Percentiles rank a stretch among this genome's conserved stretches.
Conservation (phyloP, 139 green algal genomes). For the Closterium sp. region DNA sequence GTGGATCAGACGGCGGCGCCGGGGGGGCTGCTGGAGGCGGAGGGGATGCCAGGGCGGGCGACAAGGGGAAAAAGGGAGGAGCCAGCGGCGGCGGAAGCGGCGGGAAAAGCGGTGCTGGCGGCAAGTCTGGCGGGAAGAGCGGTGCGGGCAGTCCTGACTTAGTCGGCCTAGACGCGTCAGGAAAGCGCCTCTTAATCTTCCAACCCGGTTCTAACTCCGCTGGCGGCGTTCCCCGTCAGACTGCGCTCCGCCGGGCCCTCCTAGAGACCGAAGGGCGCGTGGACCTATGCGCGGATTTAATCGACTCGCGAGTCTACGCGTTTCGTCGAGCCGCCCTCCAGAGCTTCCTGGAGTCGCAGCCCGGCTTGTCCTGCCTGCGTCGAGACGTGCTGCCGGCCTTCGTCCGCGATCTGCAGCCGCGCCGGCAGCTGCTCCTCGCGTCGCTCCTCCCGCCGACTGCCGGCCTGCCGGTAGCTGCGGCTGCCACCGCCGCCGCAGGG, state of each 20-base stretch:
- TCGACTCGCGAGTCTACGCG: background rate
- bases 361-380: background rate
- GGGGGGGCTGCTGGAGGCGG: background rate
- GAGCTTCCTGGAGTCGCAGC: background rate
- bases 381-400: constrained; percentile 10
- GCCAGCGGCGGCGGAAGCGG: background rate
- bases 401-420: background rate
- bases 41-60: background rate
- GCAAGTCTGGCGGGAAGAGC: background rate
- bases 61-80: background rate
- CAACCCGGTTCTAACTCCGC: background rate
- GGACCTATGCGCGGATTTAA: background rate
- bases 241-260: background rate
- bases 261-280: background rate
- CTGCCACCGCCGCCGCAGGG: background rate
- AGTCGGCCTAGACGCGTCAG: background rate
- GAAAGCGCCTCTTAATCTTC: background rate
- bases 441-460: background rate
- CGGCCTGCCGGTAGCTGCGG: background rate
- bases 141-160: background rate
- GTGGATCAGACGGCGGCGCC: background rate
- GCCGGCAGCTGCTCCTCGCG: background rate
- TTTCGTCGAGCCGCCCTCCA: background rate
- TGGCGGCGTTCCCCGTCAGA: background rate
- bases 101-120: background rate